Evolutionary conservation across 768 basidiomycete genomes (phyloP).

Genomic region (Lactarius vividus): DNA sequence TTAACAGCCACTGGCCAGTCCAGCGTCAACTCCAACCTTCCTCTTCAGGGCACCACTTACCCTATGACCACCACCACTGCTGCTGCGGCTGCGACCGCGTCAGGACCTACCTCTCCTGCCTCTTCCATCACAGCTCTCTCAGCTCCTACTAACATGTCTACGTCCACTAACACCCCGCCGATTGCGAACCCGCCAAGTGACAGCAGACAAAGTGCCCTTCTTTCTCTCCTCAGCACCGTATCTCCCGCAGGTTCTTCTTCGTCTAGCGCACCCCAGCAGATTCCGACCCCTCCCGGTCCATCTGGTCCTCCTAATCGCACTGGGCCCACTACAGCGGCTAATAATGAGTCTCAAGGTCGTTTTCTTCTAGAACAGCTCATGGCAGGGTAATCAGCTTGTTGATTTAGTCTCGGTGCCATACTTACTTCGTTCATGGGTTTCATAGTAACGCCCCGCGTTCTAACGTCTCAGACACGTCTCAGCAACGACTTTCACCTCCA

Average conservation of each 20-base stretch:
- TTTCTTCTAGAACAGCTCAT: conserved; percentile 77
- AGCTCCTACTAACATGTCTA: conserved; percentile 40
- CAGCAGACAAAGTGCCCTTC: conserved; percentile 64
- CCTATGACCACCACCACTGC: conserved; percentile 32
- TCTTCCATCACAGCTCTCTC: conserved; percentile 43
- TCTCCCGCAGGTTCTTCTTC: conserved; percentile 39
- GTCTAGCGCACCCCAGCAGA: conserved; percentile 49
- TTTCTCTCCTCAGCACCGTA: conserved; percentile 62
- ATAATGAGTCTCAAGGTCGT: conserved; percentile 67
- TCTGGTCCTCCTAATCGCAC: conserved; percentile 50
- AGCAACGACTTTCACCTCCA: conserved; percentile 22
- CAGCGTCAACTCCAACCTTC: conserved; percentile 35
- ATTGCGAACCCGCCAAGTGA: conserved; percentile 37
- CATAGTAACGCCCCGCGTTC: conserved; percentile 23
- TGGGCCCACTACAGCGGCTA: conserved; percentile 51
- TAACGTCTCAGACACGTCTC: conserved; percentile 18
- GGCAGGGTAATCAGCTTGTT: conserved; percentile 53
- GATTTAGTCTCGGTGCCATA: not conserved
- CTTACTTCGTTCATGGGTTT: not conserved
- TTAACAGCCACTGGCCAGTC: conserved; percentile 43
- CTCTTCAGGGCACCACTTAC: conserved; percentile 29
- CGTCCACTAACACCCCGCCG: conserved; percentile 40
- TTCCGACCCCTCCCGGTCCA: conserved; percentile 67
- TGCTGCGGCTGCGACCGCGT: conserved; percentile 26
- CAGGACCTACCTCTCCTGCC: conserved; percentile 45